Conservation (phyloP, 1,139 yeast genomes). For the Eremothecium sinecaudum region DNA sequence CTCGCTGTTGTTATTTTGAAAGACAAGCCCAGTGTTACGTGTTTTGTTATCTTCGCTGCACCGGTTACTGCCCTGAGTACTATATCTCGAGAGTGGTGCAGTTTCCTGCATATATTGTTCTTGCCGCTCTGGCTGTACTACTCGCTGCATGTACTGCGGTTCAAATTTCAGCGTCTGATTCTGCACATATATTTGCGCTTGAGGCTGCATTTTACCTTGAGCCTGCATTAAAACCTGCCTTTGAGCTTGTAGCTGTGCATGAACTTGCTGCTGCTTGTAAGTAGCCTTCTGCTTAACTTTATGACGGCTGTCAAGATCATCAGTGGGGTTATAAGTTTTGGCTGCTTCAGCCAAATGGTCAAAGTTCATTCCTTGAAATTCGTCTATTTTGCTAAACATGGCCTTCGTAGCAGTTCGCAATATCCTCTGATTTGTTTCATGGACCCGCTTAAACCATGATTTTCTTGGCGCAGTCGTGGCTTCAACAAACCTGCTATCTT, state of each 20-base stretch:
- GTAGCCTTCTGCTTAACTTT: not conserved
- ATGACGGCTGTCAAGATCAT: not conserved
- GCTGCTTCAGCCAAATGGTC: constrained; percentile 3
- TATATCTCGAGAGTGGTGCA: not conserved
- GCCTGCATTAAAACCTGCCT: no score
- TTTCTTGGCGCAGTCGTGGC: not conserved
- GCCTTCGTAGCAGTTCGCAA: constrained; percentile 1
- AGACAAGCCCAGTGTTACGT: no score
- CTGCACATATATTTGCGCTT: no score
- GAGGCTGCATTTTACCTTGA: no score
- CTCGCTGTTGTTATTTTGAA: no score
- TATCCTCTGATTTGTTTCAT: constrained; percentile 3
- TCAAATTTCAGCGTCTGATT: not conserved
- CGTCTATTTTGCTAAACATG: constrained; percentile 3
- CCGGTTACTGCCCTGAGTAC: not conserved
- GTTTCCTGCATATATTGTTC: no score
- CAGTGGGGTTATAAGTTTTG: no score
- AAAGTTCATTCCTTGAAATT: constrained; percentile 4
- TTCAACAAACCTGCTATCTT: not conserved
- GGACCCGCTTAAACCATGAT: constrained; percentile 3
- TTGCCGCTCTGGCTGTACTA: no score
- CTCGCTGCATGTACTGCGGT: not conserved
- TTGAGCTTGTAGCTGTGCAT: no score
- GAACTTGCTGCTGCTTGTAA: no score
- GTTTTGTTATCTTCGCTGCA: no score